Percentiles rank a stretch among this genome's conserved stretches.
Conservation (phyloP, 345 rosid species). For the Streptanthus diversifolius region DNA sequence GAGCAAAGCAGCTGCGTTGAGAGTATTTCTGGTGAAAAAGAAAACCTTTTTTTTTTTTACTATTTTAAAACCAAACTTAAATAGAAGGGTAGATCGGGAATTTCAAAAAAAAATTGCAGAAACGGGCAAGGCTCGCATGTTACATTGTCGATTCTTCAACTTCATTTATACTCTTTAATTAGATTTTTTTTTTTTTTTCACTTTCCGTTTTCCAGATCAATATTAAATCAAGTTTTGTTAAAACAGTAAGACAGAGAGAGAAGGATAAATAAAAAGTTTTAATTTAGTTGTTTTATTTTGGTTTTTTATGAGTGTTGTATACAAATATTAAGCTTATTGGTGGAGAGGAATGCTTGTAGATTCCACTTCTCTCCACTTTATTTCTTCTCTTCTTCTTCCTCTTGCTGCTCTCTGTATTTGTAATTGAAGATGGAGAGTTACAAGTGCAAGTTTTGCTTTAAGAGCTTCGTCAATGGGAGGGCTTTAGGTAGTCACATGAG, state of each 20-base stretch:
- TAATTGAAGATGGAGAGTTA: constrained; percentile 54
- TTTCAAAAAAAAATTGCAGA: constrained; percentile 30
- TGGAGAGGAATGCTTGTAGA: constrained; percentile 57
- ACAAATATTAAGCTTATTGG: constrained; percentile 27
- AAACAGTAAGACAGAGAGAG: constrained; percentile 23
- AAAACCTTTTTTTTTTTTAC: not conserved
- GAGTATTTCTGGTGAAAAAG: constrained; percentile 6
- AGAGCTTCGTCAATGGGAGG: constrained; percentile 63
- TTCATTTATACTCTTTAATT: constrained; percentile 62
- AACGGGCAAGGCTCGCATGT: constrained; percentile 83
- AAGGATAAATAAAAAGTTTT: not conserved
- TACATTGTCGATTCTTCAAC: constrained; percentile 57
- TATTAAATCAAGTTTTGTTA: constrained; percentile 8
- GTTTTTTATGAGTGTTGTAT: too few species aligned
- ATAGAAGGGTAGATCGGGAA: constrained; percentile 44
- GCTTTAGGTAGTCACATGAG: constrained; percentile 85
- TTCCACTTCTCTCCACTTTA: constrained; percentile 44
- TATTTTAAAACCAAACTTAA: not conserved
- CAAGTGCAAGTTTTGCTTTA: constrained; percentile 68
- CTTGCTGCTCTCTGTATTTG: not conserved
- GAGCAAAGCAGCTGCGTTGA: constrained; percentile 5
- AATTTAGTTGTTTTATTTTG: constrained; percentile 32
- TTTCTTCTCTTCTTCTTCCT: constrained; percentile 3
- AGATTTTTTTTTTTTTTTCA: constrained; percentile 28
- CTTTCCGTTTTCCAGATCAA: constrained; percentile 33